Conservation (phyloP, 1,284 basidiomycete species). For the Volvariella surrecta region DNA sequence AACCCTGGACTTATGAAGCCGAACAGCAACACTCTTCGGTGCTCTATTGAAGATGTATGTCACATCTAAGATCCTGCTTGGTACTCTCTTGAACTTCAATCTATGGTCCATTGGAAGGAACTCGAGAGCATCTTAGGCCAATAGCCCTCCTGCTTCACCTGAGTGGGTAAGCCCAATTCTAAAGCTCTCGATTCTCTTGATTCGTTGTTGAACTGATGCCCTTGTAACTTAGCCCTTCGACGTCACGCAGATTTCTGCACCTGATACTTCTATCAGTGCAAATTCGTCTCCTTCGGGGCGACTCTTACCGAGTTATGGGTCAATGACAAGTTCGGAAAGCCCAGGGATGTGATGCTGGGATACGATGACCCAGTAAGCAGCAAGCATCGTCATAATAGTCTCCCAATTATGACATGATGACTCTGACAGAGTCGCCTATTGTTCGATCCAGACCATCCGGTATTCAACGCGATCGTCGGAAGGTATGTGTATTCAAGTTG, state of each 20-base stretch:
- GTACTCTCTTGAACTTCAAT: too few species aligned
- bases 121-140: too few species aligned
- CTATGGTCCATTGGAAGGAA: too few species aligned
- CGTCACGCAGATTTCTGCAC: slow-evolving; percentile 35
- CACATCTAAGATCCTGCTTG: too few species aligned
- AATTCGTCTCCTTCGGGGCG: slow-evolving; percentile 44
- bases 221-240: slow-evolving; percentile 33
- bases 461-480: slow-evolving; percentile 42
- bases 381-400: neutral
- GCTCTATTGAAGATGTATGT: too few species aligned
- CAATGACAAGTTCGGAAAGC: slow-evolving; percentile 35
- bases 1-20: too few species aligned
- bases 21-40: too few species aligned
- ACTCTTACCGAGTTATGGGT: slow-evolving; percentile 46
- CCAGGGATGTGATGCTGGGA: slow-evolving; percentile 40
- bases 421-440: slow-evolving; percentile 26
- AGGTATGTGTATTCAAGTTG: slow-evolving; percentile 17
- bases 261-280: slow-evolving; percentile 46
- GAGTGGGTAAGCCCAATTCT: too few species aligned
- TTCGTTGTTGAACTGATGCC: too few species aligned
- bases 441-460: slow-evolving; percentile 39
- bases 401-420: neutral
- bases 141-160: too few species aligned
- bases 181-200: too few species aligned
- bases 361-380: slow-evolving; percentile 41